Base-by-base conservation (phyloP, 352 stramenopile genomes). In the Ophiocytium majus region DNA sequence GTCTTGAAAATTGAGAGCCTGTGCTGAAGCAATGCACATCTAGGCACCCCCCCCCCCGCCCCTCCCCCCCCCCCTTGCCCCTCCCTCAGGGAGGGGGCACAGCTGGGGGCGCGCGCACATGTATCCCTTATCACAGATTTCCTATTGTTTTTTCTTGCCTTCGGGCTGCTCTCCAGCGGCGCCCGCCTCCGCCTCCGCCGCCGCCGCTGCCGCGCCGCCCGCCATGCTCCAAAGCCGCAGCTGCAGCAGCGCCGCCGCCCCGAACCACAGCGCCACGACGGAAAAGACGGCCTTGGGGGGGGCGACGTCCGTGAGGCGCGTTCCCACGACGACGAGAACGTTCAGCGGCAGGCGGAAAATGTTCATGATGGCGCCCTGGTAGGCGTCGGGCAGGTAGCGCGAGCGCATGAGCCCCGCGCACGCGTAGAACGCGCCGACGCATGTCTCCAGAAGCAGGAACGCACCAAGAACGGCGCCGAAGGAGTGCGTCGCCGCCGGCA, bases 261-360 rank as follows among this genome's bases (percentile, higher is more conserved):
- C 37, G 36, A 86, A 86, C 84, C 84, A 87, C 66, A 71, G 76
- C 9, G 84, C 75, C 10, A 84, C 76, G 17, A 87, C 50, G 10
- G 43, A 14, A 49, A 87, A 87, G 10, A 85, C 80, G 35, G 57
- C 78, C 5, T 34, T 34, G 33, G 80, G 63, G 14, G 23, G 14
- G 43, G 66, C 74, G 32, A 87, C 50, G 37, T 89, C 84, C 10
- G 86, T 82, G 14, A 90, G 33, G 10, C 63, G 49, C n/a, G 93
- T 95, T 66, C 93, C 93, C 14, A 91, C 90, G 36, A 96, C 93
- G 49, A 96, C 93, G 57, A 95, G 89, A 1, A 91, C 86, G 89
- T 95, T 95, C 1, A 95, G 87, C 35, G 93, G 93, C 36, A 95
- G 85, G 43, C 93, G 91, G 82, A 94, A 94, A 66, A 95, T 92